Percentiles rank a stretch among this genome's conserved stretches.
These are phyloP conservation scores for Penicillium maclennaniae DNA, from an alignment of 495 filamentous ascomycete species.

Conservation along the genomic window DNA sequence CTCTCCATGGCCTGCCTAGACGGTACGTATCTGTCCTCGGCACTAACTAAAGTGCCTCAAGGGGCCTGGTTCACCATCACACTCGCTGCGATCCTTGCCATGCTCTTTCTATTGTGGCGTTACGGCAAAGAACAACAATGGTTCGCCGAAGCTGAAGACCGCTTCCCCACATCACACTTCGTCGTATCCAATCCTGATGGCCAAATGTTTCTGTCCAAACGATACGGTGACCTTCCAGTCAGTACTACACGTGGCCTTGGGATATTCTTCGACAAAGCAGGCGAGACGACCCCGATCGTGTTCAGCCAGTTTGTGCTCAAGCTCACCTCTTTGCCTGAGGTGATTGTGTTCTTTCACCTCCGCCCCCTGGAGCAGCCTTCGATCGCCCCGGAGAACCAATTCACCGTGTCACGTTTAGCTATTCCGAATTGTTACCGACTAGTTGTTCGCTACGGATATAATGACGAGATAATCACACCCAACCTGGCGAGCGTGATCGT, in stretches of 20 bases:
- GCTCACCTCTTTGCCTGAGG: constrained; percentile 53
- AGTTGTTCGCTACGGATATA: constrained; percentile 66
- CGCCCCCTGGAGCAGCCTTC: constrained; percentile 48
- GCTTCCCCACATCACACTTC: constrained; percentile 38
- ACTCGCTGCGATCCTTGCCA: constrained; percentile 54
- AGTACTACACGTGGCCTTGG: constrained; percentile 50
- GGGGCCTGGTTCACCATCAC: constrained; percentile 74
- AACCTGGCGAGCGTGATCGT: constrained; percentile 58
- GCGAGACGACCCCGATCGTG: constrained; percentile 51
- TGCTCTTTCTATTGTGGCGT: constrained; percentile 65
- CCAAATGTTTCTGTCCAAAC: constrained; percentile 8
- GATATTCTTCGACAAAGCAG: constrained; percentile 66
- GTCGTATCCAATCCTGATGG: constrained; percentile 5
- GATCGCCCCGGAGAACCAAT: constrained; percentile 43
- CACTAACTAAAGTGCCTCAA: constrained; percentile 63
- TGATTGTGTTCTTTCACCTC: constrained; percentile 61
- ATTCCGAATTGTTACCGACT: constrained; percentile 61
- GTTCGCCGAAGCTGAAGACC: constrained; percentile 58
- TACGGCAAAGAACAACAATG: constrained; percentile 74
- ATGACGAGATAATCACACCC: constrained; percentile 60
- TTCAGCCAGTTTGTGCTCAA: constrained; percentile 64
- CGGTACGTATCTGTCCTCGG: constrained; percentile 61
- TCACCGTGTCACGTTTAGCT: constrained; percentile 41
- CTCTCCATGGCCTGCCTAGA: constrained; percentile 59
- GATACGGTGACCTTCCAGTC: constrained; percentile 20